Evolutionary conservation across 768 basidiomycete species (phyloP).

Genomic region (Leccinum longicurvipes): DNA sequence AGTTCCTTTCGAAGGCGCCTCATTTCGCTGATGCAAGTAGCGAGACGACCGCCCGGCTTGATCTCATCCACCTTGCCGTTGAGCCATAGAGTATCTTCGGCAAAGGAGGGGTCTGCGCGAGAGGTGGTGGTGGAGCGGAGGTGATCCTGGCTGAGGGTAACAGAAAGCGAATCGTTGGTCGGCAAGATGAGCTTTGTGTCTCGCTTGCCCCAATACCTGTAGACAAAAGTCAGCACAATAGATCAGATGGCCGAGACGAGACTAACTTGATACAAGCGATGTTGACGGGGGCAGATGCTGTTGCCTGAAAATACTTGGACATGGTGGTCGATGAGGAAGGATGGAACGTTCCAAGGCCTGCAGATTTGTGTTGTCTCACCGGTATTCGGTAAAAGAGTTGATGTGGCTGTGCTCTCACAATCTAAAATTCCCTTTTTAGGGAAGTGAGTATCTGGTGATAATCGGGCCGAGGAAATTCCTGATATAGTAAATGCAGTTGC

Average conservation of each 20-base stretch:
- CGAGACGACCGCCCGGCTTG: slow-evolving; percentile 71
- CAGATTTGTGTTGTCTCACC: slow-evolving; percentile 13
- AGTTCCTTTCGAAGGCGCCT: slow-evolving; percentile 68
- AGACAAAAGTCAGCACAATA: slow-evolving; percentile 9
- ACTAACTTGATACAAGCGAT: slow-evolving; percentile 96
- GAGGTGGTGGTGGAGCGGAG: slow-evolving; percentile 92
- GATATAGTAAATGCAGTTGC: slow-evolving; percentile 7
- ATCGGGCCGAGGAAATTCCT: slow-evolving; percentile 13
- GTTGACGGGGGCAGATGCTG: slow-evolving; percentile 91
- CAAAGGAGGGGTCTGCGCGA: slow-evolving; percentile 72
- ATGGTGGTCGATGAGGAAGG: slow-evolving; percentile 34
- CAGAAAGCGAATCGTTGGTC: slow-evolving; percentile 97
- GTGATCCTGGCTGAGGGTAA: slow-evolving; percentile 95
- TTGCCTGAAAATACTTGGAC: slow-evolving; percentile 70
- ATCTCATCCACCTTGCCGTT: slow-evolving; percentile 92
- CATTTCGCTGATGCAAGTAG: slow-evolving; percentile 86
- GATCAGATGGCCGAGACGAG: not conserved
- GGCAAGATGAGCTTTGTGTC: slow-evolving; percentile 93
- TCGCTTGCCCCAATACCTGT: slow-evolving; percentile 98
- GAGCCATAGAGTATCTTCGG: slow-evolving; percentile 84
- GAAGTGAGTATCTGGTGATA: not conserved
- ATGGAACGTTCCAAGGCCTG: not conserved
- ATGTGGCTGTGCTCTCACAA: slow-evolving; percentile 22
- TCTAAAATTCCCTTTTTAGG: slow-evolving; percentile 12
- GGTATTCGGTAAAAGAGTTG: slow-evolving; percentile 2